Base-by-base conservation (phyloP, 1,139 yeast genomes). In the Hanseniaspora uvarum region DNA sequence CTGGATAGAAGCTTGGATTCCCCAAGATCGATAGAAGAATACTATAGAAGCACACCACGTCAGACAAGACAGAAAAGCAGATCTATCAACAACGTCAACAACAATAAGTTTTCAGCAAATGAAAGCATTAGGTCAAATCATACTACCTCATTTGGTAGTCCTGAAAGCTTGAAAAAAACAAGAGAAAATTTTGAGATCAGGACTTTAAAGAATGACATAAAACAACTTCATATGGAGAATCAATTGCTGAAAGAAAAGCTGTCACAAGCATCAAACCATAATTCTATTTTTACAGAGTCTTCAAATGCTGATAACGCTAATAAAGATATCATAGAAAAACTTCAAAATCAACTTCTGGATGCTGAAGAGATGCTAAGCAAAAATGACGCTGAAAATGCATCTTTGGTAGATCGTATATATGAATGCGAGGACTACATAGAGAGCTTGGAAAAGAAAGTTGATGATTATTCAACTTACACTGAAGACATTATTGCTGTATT, bases 201-300 rank as follows among this genome's bases (percentile, higher is more conserved):
- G 6, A 44, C 46, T 11, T 21, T 44, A 4, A 44, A 44, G 21
- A 37, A 21, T 50, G 48, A 50, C 23, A 16, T 43, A 4, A 50
- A 50, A 8, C 16, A 43, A 10, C 39, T 50, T 2, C 48, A 50
- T 21, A 50, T 50, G 21, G 53, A 50, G 18, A 50, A 43, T 6
- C 37, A 43, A 23, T 18, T 23, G 1, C 28, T 50, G 18, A 43
- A 50, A 37, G 26, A 28, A 16, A 21, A 23, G 30, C 28, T 39
- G 16, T 5, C 30, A 21, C 23, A 39, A 5, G 24, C 43, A 23
- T 39, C 43, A 1, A 23, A 4, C 11, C 43, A n/a, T 8, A 24
- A n/a, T 6, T 12, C 41, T 5, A 23, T 12, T 16, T 10, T 4
- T 23, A 23, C 3, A 2, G 43, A 39, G 6, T 14, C 4, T n/a